These are phyloP conservation scores for Komagataella pastoris DNA, from an alignment of 805 yeast genomes.

Conservation along the genomic window DNA sequence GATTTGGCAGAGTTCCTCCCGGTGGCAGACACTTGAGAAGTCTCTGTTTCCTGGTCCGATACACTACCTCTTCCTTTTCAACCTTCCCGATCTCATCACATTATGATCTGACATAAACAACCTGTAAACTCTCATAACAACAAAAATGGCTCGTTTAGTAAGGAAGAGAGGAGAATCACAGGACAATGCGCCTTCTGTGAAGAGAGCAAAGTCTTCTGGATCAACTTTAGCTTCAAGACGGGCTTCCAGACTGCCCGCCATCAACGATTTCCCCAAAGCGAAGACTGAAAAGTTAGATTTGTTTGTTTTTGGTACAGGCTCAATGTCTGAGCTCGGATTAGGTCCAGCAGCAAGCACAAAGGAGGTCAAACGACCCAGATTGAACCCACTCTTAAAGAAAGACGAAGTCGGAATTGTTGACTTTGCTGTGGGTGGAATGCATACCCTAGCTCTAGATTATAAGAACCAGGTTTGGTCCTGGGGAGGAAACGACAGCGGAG, in stretches of 20 bases:
- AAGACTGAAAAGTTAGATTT: slow-evolving; percentile 48
- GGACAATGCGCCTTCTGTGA: slow-evolving; percentile 19
- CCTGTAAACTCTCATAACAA: background rate
- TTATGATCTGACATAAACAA: background rate
- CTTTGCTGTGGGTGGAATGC: slow-evolving; percentile 95
- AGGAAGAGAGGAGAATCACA: slow-evolving; percentile 6
- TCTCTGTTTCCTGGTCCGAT: background rate
- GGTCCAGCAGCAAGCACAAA: slow-evolving; percentile 89
- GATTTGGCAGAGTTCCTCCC: too few species aligned
- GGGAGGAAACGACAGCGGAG: slow-evolving; percentile 94
- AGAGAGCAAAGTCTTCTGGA: slow-evolving; percentile 16
- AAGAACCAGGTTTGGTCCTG: slow-evolving; percentile 87
- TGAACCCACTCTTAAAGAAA: slow-evolving; percentile 60
- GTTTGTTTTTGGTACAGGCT: slow-evolving; percentile 92
- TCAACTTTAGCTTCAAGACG: slow-evolving; percentile 30
- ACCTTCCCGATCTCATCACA: background rate
- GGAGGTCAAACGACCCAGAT: slow-evolving; percentile 91
- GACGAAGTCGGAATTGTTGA: slow-evolving; percentile 67
- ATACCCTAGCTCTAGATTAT: slow-evolving; percentile 68
- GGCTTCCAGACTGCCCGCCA: slow-evolving; percentile 33
- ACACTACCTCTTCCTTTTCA: background rate
- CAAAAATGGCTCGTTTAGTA: slow-evolving; percentile 8
- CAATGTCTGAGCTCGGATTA: slow-evolving; percentile 95
- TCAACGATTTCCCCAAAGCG: slow-evolving; percentile 24
- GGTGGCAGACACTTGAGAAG: background rate